Percentiles rank a stretch among this genome's conserved stretches.
These are phyloP conservation scores for Pseudogymnoascus sp. DNA, from an alignment of 2,329 filamentous ascomycete genomes.

Conservation along the genomic window DNA sequence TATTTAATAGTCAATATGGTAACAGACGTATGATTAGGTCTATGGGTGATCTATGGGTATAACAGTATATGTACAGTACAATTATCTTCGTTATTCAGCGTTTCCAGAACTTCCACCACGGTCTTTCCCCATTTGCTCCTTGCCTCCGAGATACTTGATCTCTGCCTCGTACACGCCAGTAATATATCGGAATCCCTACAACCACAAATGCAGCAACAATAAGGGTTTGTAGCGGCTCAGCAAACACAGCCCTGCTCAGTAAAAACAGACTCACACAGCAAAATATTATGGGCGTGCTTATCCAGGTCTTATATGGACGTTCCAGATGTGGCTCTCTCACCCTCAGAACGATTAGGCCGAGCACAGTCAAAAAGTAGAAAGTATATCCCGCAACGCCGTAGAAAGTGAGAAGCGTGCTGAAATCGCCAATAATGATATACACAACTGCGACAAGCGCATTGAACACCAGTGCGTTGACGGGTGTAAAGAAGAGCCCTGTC, in stretches of 20 bases:
- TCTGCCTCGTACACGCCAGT: constrained; percentile 67
- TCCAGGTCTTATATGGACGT: constrained; percentile 91
- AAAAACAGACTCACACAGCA: constrained; percentile 95
- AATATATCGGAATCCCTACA: constrained; percentile 79
- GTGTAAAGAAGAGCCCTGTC: constrained; percentile 79
- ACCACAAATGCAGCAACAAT: constrained; percentile 79
- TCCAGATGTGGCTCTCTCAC: constrained; percentile 82
- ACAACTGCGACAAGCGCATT: constrained; percentile 64
- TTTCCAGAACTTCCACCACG: constrained; percentile 56
- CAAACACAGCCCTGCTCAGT: constrained; percentile 79
- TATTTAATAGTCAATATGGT: neutral
- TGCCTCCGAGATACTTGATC: constrained; percentile 42
- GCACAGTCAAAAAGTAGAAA: constrained; percentile 92
- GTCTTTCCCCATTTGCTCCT: constrained; percentile 31
- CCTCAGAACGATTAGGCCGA: constrained; percentile 83
- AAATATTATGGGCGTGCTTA: constrained; percentile 92
- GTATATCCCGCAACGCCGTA: constrained; percentile 96
- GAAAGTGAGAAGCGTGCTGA: constrained; percentile 85
- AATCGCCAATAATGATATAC: constrained; percentile 84
- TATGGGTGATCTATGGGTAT: constrained; percentile 5
- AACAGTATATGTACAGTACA: constrained; percentile 6
- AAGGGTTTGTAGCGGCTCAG: constrained; percentile 81
- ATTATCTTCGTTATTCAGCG: constrained; percentile 27
- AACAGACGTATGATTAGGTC: neutral
- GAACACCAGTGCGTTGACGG: constrained; percentile 81